phyloP scores from a whole-genome alignment of 1,139 yeast species.

The Kodamaea ohmeri region DNA sequence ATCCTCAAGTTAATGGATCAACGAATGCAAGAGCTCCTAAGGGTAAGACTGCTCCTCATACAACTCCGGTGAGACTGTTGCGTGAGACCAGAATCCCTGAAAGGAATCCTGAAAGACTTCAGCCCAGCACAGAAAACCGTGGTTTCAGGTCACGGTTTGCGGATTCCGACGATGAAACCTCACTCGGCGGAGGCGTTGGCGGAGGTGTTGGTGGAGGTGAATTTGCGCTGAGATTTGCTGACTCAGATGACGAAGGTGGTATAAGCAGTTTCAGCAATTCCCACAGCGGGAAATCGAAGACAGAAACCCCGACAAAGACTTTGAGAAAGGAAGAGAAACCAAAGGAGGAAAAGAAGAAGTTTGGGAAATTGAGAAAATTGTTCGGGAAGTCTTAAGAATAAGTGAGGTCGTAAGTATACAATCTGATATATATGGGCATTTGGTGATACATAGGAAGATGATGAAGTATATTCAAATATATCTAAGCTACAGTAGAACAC shows the following conservation, averaged over 20 bases:
- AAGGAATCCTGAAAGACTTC: background rate
- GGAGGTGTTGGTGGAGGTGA: constrained; percentile 12
- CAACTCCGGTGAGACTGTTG: constrained; percentile 4
- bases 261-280: constrained; percentile 9
- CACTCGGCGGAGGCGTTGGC: too few relatives aligned
- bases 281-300: constrained; percentile 5
- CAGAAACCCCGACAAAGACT: constrained; percentile 10
- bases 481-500: too few relatives aligned
- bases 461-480: too few relatives aligned
- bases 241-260: constrained; percentile 23
- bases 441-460: too few relatives aligned
- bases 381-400: constrained; percentile 41
- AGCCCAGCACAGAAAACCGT: background rate
- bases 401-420: background rate
- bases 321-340: constrained; percentile 19
- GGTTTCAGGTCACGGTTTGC: constrained; percentile 46
- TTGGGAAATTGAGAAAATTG: constrained; percentile 56
- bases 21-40: background rate
- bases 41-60: background rate
- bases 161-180: constrained; percentile 51
- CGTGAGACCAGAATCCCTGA: constrained; percentile 3
- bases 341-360: constrained; percentile 40
- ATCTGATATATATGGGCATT: too few relatives aligned
- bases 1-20: background rate
- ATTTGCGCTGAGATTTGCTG: constrained; percentile 20